A percentile compares a stretch with the other conserved stretches of the same genome.
phyloP scores from a whole-genome alignment of 2,329 filamentous ascomycete species.

The Alternaria sp. region DNA sequence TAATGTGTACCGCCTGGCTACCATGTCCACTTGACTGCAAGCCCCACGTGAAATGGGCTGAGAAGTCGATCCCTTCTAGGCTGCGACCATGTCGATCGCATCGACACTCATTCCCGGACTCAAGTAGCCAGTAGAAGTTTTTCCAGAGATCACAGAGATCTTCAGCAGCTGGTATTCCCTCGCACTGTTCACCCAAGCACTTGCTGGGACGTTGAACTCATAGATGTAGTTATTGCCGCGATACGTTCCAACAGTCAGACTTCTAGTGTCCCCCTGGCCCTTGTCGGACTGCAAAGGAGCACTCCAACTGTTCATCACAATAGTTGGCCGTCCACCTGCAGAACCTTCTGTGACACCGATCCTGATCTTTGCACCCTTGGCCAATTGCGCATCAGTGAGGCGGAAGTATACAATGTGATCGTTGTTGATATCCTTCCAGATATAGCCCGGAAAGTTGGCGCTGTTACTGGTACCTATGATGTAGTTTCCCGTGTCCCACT shows the following conservation, averaged over 20 bases:
- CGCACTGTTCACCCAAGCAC: slow-evolving; percentile 29
- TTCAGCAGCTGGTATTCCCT: slow-evolving; percentile 32
- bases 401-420: slow-evolving; percentile 55
- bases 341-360: slow-evolving; percentile 35
- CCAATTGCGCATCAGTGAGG: slow-evolving; percentile 29
- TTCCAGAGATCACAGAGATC: slow-evolving; percentile 32
- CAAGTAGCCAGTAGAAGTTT: slow-evolving; percentile 31
- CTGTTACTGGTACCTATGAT: slow-evolving; percentile 28
- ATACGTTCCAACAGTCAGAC: slow-evolving; percentile 35
- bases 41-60: background rate
- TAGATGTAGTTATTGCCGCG: slow-evolving; percentile 36
- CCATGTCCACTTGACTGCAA: background rate
- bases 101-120: slow-evolving; percentile 33
- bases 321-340: slow-evolving; percentile 27
- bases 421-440: slow-evolving; percentile 56
- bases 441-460: slow-evolving; percentile 52
- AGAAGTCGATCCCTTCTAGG: background rate
- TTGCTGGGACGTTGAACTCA: slow-evolving; percentile 34
- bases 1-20: background rate
- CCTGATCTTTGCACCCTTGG: slow-evolving; percentile 31
- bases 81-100: slow-evolving; percentile 29
- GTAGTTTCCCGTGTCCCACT: slow-evolving; percentile 33
- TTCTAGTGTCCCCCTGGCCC: slow-evolving; percentile 30
- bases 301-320: slow-evolving; percentile 28
- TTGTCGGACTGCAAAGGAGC: slow-evolving; percentile 27